Evolutionary conservation across 371 early-diverging fungal species (phyloP).

Genomic region (Actinomortierella ambigua): DNA sequence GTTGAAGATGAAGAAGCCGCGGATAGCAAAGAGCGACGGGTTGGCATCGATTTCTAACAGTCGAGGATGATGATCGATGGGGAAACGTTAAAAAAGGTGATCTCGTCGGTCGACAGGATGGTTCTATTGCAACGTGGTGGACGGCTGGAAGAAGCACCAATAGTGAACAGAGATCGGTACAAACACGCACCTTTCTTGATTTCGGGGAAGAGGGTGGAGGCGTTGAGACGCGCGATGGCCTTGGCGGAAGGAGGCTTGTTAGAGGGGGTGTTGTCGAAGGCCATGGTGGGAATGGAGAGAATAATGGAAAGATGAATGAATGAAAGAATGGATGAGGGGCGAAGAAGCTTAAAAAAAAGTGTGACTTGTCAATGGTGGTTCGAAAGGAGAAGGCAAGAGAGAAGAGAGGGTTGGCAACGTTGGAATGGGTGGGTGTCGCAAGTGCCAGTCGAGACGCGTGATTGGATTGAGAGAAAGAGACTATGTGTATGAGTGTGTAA

Average conservation of each 20-base stretch:
- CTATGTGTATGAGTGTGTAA: too few species aligned
- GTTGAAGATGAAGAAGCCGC: conserved; percentile 38
- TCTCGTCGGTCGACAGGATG: too few species aligned
- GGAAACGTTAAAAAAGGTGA: too few species aligned
- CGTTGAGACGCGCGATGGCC: conserved; percentile 41
- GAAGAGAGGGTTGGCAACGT: neutral
- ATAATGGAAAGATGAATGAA: neutral
- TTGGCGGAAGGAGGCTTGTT: conserved; percentile 30
- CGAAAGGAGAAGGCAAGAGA: too few species aligned
- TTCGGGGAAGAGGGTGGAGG: conserved; percentile 42
- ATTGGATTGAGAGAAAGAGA: neutral
- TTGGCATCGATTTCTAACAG: conserved; percentile 34
- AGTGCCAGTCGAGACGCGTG: too few species aligned
- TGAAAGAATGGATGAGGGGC: neutral
- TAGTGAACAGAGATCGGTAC: too few species aligned
- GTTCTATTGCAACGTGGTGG: too few species aligned
- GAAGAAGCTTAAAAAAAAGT: too few species aligned
- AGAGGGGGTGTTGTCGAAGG: conserved; percentile 12
- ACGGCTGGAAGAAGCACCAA: too few species aligned
- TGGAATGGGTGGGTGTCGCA: neutral
- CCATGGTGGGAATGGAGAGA: neutral
- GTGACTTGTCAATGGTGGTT: neutral
- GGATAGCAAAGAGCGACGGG: conserved; percentile 38
- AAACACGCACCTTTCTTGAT: conserved; percentile 29
- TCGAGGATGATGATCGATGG: too few species aligned